Conservation (phyloP, 2,329 filamentous ascomycete genomes). For the Arthrobotrys musiformis region DNA sequence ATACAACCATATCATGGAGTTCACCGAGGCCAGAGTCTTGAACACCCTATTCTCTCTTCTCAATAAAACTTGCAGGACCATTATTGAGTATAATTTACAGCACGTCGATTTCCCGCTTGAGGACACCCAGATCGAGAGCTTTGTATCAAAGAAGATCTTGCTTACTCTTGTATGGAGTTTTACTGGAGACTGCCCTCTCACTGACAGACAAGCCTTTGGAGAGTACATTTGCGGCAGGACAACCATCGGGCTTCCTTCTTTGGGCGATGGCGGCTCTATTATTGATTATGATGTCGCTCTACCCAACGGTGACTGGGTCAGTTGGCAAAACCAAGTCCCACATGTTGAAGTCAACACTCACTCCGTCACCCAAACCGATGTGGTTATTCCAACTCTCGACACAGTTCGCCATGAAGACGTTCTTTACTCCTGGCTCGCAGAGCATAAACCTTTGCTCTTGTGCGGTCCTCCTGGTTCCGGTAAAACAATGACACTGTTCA, state of each 20-base stretch:
- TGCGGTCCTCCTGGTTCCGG: slow-evolving; percentile 98
- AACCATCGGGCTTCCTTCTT: slow-evolving; percentile 82
- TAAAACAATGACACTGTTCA: slow-evolving; percentile 99
- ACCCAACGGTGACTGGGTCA: slow-evolving; percentile 86
- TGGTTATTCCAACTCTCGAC: slow-evolving; percentile 96
- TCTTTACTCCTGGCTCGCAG: slow-evolving; percentile 98
- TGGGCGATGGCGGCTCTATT: slow-evolving; percentile 79
- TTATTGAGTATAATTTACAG: slow-evolving; percentile 95
- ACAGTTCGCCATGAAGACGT: slow-evolving; percentile 98
- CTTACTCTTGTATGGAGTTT: slow-evolving; percentile 94
- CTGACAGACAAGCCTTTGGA: slow-evolving; percentile 87
- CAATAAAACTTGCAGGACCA: slow-evolving; percentile 90
- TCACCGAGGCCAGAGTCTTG: slow-evolving; percentile 87
- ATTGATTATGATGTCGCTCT: slow-evolving; percentile 95
- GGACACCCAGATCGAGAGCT: slow-evolving; percentile 86
- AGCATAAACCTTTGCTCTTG: slow-evolving; percentile 95
- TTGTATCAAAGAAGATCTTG: slow-evolving; percentile 91
- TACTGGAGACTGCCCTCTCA: slow-evolving; percentile 90
- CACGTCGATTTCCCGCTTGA: slow-evolving; percentile 95
- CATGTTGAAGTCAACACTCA: slow-evolving; percentile 97
- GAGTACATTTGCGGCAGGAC: slow-evolving; percentile 84
- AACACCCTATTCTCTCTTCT: slow-evolving; percentile 94
- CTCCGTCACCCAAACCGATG: slow-evolving; percentile 95
- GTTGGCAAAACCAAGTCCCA: slow-evolving; percentile 95
- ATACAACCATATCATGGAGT: slow-evolving; percentile 98